Conservation (phyloP, 2,329 filamentous ascomycete genomes). For the Trichoderma sp. region DNA sequence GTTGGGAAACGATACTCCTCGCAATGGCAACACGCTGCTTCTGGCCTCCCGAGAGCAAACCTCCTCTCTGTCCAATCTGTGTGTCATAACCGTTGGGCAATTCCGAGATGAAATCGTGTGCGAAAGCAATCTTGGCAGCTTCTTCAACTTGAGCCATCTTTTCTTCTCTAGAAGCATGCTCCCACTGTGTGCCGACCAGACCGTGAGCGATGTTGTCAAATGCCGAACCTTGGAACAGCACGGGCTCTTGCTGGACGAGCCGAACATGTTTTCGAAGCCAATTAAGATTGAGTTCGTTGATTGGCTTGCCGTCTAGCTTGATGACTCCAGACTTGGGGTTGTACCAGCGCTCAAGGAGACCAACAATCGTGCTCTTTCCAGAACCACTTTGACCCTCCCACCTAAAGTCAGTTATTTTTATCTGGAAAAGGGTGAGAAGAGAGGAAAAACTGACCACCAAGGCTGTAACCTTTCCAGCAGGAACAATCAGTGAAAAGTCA, state of each 20-base stretch:
- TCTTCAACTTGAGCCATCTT: conserved; percentile 46
- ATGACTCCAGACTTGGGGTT: conserved; percentile 37
- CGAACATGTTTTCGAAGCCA: conserved; percentile 42
- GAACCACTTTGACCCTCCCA: conserved; percentile 40
- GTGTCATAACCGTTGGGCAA: conserved; percentile 54
- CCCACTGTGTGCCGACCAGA: conserved; percentile 44
- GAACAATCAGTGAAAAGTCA: conserved; percentile 44
- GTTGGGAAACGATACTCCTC: conserved; percentile 43
- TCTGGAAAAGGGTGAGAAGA: neutral
- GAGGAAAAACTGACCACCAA: conserved; percentile 36
- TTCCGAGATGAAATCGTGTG: conserved; percentile 51
- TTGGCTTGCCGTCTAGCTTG: conserved; percentile 39
- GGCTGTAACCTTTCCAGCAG: conserved; percentile 48
- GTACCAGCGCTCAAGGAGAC: conserved; percentile 44
- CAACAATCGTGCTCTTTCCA: conserved; percentile 44
- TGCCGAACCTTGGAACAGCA: conserved; percentile 51
- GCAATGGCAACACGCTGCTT: conserved; percentile 64
- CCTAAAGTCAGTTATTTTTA: neutral
- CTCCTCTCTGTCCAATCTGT: conserved; percentile 62
- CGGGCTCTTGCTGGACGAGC: conserved; percentile 45
- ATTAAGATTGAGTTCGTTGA: conserved; percentile 39
- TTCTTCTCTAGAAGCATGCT: conserved; percentile 41
- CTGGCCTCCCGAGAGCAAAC: conserved; percentile 66
- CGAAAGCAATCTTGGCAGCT: conserved; percentile 52
- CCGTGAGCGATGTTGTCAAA: conserved; percentile 57